Evolutionary conservation across 2,329 filamentous ascomycete species (phyloP), one percentile per base, ranked within the genome.

Genomic region (Drechmeria coniospora): DNA sequence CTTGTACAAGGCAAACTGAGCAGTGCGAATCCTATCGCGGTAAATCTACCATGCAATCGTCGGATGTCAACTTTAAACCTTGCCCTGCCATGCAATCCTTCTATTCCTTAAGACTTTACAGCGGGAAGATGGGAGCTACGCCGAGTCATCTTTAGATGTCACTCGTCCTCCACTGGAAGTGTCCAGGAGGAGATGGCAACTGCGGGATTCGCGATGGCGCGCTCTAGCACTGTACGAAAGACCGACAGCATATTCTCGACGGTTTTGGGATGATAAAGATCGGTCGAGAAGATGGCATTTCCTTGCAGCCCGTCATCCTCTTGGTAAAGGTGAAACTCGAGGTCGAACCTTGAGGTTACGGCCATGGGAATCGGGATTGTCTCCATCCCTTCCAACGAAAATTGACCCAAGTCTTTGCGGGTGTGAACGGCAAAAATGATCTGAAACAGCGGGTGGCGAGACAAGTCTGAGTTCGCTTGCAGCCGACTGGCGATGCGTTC

Each of bases 251-350:
- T 25, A 7, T 19, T 34, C 8, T 21, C 25, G 8, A 45, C 38
- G 2, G 38, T 38, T 8, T 34, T 22, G 1, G 26, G 11, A 5
- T 33, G 9, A 11, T 34, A 44, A 2, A 45, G 28, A 4, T 42
- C 41, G 1, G 21, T 35, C 0, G 37, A 38, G 25, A 27, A 39
- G 8, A 35, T 10, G 4, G 39, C 11, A 4, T 31, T 13, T 4
- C 34, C 41, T 3, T 23, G 15, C 2, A 40, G 27, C 8, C 4
- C 12, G 2, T 24, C 2, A 2, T 27, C 21, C 19, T 40, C 31
- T 7, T 42, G 30, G 17, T 30, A 37, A 20, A 44, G 21, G 15
- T 42, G 40, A 14, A 44, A 37, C 15, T 45, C 43, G 1, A 45
- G 23, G 18, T 45, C 39, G 14, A 43, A 42, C 15, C 35, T 15